A percentile compares a stretch with the other conserved stretches of the same genome.
These are phyloP conservation scores for Starmerella asiatica DNA, from an alignment of 805 yeast genomes.

Conservation along the genomic window DNA sequence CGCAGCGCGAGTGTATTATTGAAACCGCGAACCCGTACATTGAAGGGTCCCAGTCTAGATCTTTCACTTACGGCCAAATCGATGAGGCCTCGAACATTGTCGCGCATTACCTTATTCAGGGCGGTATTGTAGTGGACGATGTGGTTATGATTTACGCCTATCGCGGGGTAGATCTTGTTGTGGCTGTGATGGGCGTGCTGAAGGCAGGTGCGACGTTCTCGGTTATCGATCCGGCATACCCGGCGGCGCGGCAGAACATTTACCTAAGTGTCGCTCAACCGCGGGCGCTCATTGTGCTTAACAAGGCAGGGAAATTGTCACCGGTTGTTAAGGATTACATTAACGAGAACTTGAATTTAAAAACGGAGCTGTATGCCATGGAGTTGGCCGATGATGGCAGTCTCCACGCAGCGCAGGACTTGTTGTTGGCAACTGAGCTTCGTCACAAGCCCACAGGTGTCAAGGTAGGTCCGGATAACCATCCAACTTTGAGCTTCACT, in stretches of 20 bases:
- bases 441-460: slow-evolving; percentile 57
- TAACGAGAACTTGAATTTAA: slow-evolving; percentile 52
- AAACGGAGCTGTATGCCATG: slow-evolving; percentile 62
- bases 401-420: slow-evolving; percentile 28
- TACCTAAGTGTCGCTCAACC: slow-evolving; percentile 92
- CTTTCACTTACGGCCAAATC: slow-evolving; percentile 75
- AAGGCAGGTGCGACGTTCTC: slow-evolving; percentile 98
- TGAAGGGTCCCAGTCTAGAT: slow-evolving; percentile 39
- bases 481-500: slow-evolving; percentile 92
- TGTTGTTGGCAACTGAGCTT: slow-evolving; percentile 37
- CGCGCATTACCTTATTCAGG: slow-evolving; percentile 69
- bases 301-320: slow-evolving; percentile 77
- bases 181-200: slow-evolving; percentile 93
- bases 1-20: slow-evolving; percentile 80
- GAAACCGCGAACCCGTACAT: slow-evolving; percentile 63
- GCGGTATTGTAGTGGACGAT: slow-evolving; percentile 81
- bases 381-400: slow-evolving; percentile 66
- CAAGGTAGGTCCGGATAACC: slow-evolving; percentile 90
- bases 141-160: slow-evolving; percentile 96
- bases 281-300: slow-evolving; percentile 73
- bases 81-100: slow-evolving; percentile 86
- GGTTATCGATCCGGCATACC: slow-evolving; percentile 97
- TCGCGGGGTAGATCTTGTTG: slow-evolving; percentile 92
- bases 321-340: slow-evolving; percentile 69
- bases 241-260: slow-evolving; percentile 93